These are phyloP conservation scores for Emergomyces africanus DNA, from an alignment of 2,329 filamentous ascomycete genomes.

Conservation along the genomic window DNA sequence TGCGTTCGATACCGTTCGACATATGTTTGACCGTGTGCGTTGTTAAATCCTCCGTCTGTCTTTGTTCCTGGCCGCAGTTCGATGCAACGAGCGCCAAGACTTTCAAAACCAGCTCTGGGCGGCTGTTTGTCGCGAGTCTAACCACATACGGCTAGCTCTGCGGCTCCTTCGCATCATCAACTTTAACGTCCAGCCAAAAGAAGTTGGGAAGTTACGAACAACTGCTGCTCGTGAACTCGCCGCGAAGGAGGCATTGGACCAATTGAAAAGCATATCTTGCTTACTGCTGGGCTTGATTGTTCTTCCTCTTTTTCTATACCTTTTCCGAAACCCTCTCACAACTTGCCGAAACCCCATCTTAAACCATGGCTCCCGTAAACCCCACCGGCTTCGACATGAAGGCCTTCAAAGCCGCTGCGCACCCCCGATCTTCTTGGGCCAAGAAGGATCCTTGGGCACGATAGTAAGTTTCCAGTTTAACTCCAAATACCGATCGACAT, in stretches of 20 bases:
- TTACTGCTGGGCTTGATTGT: neutral
- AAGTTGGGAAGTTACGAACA: too few species aligned
- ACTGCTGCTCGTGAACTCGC: constrained; percentile 1
- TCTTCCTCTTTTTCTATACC: neutral
- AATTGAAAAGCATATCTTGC: neutral
- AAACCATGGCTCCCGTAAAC: constrained; percentile 41
- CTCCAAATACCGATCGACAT: neutral
- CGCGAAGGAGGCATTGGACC: neutral
- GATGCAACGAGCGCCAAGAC: neutral
- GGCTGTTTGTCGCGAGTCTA: neutral
- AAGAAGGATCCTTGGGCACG: constrained; percentile 50
- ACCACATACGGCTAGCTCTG: neutral
- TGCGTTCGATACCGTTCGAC: neutral
- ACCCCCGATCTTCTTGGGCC: constrained; percentile 38
- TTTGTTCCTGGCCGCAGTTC: neutral
- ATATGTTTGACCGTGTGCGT: neutral
- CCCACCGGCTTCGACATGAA: constrained; percentile 87
- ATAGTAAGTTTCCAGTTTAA: constrained; percentile 35
- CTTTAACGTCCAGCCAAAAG: constrained; percentile 4
- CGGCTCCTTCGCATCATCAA: neutral
- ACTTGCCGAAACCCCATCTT: neutral
- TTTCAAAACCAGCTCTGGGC: neutral
- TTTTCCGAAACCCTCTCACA: neutral
- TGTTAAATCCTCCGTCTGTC: neutral
- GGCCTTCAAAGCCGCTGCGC: constrained; percentile 61